Evolutionary conservation across 805 yeast genomes (phyloP), one percentile per base, ranked within the genome.

Genomic region (Candida silvicultrix): DNA sequence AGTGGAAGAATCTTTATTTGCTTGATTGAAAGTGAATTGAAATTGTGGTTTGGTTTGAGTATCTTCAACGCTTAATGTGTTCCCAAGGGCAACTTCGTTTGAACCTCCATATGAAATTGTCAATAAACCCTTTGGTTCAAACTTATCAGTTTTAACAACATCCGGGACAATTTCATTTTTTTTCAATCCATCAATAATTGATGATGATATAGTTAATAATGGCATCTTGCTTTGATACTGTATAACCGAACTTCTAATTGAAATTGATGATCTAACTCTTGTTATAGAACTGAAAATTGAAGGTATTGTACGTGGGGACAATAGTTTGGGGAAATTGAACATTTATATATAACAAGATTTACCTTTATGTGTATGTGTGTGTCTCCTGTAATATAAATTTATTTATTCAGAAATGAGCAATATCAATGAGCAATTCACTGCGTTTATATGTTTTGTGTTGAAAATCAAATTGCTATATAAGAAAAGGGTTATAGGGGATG

Each of bases 61-160:
- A 40, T 81, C 84, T 4, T 68, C 73, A 7, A 78, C 82, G 38
- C 70, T 63, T 45, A 90, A 69, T 2, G 81, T 75, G 66, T 89
- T 88, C 18, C 97, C 97, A 71, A 87, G 67, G 0, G 89, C 77
- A 31, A 88, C 96, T 46, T 79, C 85, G 49, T 66, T 66, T 31
- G 65, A 67, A 20, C 66, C 63, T n/a, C 79, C 80, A 62, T 82
- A 86, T 40, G 80, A 77, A 49, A 83, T 81, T 47, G 84, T 77
- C 46, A 86, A 67, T 48, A 84, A 42, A 1, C 67, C 67, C 36
- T 49, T 48, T 20, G 67, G 66, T 21, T 52, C 48, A 44, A 62
- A 63, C 2, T 43, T 43, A 21, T 62, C 64, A 37, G 56, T 35
- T 19, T 37, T 10, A 20, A 37, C 25, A 43, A 71, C 73, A 45